phyloP scores from a whole-genome alignment of 306 rosid genomes.

The Acacia confusa region DNA sequence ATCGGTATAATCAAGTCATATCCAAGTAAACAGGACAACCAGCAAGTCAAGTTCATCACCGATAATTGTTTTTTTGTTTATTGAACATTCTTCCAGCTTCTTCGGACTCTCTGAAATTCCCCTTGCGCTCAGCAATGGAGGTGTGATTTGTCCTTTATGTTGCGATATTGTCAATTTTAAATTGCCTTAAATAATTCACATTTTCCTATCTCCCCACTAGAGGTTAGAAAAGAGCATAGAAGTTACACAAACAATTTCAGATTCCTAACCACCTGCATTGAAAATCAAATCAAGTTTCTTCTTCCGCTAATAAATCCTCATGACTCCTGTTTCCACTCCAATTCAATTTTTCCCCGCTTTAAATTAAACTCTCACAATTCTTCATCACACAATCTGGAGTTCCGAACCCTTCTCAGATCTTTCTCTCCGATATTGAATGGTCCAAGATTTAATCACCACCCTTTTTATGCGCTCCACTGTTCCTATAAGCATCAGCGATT shows the following conservation, averaged over 20 bases:
- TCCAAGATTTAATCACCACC: not conserved
- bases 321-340: not conserved
- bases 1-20: no score
- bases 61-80: no score
- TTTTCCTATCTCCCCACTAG: not conserved
- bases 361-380: not conserved
- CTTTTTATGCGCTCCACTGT: slow-evolving; percentile 21
- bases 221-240: not conserved
- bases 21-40: not conserved
- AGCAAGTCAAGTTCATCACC: not conserved
- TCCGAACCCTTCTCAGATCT: not conserved
- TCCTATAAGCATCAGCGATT: slow-evolving; percentile 35
- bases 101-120: not conserved
- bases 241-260: not conserved
- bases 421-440: not conserved
- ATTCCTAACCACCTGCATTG: not conserved
- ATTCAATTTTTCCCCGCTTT: not conserved
- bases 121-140: not conserved
- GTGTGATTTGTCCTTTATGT: not conserved
- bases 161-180: not conserved
- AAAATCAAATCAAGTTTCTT: not conserved
- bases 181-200: not conserved
- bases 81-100: not conserved
- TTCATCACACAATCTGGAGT: not conserved
- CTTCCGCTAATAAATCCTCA: not conserved